These are phyloP conservation scores for Suillus discolor DNA, from an alignment of 768 basidiomycete genomes.

Conservation along the genomic window DNA sequence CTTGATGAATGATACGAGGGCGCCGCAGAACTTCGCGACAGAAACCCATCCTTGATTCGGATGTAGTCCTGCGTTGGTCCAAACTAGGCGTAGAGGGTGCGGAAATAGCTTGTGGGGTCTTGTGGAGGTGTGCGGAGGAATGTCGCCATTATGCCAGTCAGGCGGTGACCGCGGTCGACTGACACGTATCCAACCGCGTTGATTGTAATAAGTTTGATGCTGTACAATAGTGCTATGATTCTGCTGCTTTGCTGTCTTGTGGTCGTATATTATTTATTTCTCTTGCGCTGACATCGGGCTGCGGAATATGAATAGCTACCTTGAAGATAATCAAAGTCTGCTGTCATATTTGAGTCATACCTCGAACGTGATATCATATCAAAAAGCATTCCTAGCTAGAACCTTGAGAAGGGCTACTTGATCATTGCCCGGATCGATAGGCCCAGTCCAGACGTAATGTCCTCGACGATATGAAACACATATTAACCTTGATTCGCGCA, in stretches of 20 bases:
- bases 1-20: slow-evolving; percentile 44
- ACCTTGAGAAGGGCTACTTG: not conserved
- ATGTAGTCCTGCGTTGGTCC: slow-evolving; percentile 46
- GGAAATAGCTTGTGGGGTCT: slow-evolving; percentile 36
- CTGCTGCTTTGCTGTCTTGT: not conserved
- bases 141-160: slow-evolving; percentile 7
- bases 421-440: not conserved
- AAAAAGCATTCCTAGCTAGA: not conserved
- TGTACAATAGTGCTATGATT: slow-evolving; percentile 25
- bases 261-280: not conserved
- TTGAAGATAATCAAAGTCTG: slow-evolving; percentile 3
- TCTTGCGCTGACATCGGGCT: not conserved
- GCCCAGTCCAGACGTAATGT: not conserved
- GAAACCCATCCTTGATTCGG: slow-evolving; percentile 50
- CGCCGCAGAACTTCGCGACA: slow-evolving; percentile 40
- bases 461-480: not conserved
- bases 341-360: not conserved
- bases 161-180: not conserved
- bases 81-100: slow-evolving; percentile 48
- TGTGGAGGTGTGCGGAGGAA: slow-evolving; percentile 7
- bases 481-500: not conserved
- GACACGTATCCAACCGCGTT: not conserved
- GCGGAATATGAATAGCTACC: not conserved
- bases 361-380: not conserved
- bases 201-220: slow-evolving; percentile 7